These are phyloP conservation scores for Floccularia luteovirens DNA, from an alignment of 768 basidiomycete genomes.

Conservation along the genomic window DNA sequence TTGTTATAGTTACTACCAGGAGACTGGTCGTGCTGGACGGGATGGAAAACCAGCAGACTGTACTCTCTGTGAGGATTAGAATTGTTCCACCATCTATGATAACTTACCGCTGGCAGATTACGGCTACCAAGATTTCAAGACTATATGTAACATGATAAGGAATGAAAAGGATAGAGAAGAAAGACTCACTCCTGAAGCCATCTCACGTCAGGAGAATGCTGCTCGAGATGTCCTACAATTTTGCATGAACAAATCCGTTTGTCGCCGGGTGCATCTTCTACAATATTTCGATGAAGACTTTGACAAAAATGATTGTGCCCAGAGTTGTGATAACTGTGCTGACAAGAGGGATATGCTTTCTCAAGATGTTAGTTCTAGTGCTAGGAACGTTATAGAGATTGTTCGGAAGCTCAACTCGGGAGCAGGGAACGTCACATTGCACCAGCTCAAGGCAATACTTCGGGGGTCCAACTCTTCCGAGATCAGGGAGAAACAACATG, in stretches of 20 bases:
- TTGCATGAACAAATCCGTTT: slow-evolving; percentile 75
- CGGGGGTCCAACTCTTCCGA: slow-evolving; percentile 49
- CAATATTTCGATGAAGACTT: slow-evolving; percentile 86
- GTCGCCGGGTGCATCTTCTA: slow-evolving; percentile 82
- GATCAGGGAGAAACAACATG: slow-evolving; percentile 38
- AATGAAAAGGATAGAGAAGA: slow-evolving; percentile 37
- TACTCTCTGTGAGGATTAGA: slow-evolving; percentile 63
- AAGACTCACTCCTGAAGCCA: slow-evolving; percentile 40
- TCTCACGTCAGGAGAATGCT: slow-evolving; percentile 58
- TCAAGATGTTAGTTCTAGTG: slow-evolving; percentile 57
- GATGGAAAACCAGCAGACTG: slow-evolving; percentile 84
- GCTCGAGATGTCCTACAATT: slow-evolving; percentile 69
- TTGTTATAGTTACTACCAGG: slow-evolving; percentile 73
- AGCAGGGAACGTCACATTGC: slow-evolving; percentile 50
- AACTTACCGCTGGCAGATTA: slow-evolving; percentile 44
- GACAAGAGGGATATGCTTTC: slow-evolving; percentile 33
- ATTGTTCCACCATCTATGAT: too few relatives aligned
- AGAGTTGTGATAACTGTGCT: slow-evolving; percentile 81
- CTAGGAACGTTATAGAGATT: slow-evolving; percentile 49
- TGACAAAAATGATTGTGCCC: slow-evolving; percentile 52
- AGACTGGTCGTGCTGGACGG: slow-evolving; percentile 94
- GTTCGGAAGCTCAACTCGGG: slow-evolving; percentile 34
- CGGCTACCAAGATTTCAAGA: slow-evolving; percentile 46
- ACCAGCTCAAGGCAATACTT: slow-evolving; percentile 55
- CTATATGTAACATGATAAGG: slow-evolving; percentile 53